phyloP scores from a whole-genome alignment of 2,329 filamentous ascomycete genomes.

The Microcyclospora pomicola region DNA sequence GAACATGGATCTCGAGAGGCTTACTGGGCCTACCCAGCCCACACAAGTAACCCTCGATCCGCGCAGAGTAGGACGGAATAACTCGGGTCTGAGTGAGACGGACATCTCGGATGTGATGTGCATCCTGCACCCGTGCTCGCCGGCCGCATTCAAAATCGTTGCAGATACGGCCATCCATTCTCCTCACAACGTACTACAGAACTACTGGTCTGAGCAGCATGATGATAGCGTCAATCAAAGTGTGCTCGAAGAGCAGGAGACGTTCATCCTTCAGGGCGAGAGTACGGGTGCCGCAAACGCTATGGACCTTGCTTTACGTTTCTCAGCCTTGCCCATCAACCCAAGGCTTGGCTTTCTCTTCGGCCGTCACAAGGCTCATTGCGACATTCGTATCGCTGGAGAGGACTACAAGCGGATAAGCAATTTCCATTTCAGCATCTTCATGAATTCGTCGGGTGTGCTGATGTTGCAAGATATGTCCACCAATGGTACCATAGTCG shows the following conservation, averaged over 20 bases:
- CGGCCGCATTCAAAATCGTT: constrained; percentile 59
- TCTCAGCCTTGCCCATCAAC: constrained; percentile 60
- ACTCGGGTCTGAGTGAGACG: constrained; percentile 67
- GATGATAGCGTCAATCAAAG: constrained; percentile 18
- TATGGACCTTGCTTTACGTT: constrained; percentile 60
- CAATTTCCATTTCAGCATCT: constrained; percentile 93
- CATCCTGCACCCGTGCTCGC: constrained; percentile 67
- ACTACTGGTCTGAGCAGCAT: constrained; percentile 19
- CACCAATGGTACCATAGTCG: constrained; percentile 89
- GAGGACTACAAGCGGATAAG: constrained; percentile 64
- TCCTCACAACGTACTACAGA: constrained; percentile 50
- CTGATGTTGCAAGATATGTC: constrained; percentile 90
- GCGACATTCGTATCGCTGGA: constrained; percentile 56
- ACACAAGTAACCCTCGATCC: constrained; percentile 76
- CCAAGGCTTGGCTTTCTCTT: constrained; percentile 67
- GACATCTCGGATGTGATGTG: constrained; percentile 83
- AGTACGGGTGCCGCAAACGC: constrained; percentile 11
- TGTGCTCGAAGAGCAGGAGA: constrained; percentile 17
- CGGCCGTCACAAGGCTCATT: constrained; percentile 57
- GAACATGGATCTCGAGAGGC: no score
- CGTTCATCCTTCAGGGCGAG: constrained; percentile 18
- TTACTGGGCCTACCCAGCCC: constrained; percentile 25
- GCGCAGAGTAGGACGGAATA: constrained; percentile 61
- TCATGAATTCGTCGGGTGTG: constrained; percentile 68
- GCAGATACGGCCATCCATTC: constrained; percentile 35